Base-by-base conservation (phyloP, 805 yeast genomes). In the Komagataella populi region DNA sequence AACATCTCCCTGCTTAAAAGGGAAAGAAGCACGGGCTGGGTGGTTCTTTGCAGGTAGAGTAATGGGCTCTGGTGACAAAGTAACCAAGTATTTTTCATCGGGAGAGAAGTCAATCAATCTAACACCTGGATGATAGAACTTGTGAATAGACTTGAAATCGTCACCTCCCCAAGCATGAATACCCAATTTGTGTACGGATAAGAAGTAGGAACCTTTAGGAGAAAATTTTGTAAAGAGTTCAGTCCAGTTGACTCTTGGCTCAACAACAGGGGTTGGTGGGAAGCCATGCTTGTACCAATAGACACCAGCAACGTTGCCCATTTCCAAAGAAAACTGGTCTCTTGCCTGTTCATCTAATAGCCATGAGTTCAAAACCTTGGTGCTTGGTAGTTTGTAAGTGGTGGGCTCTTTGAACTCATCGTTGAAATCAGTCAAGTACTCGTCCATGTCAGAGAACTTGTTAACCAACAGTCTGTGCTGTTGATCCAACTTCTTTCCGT, bases 81-180 rank as follows among this genome's bases (percentile, higher is more conserved):
- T 87, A 53, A 93, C 91, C 69, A 95, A 72, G 63, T 74, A 95
- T 63, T 82, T 85, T 70, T 93, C 99, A 61, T 80, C 80, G 54
- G 98, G 97, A 48, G 97, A 88, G 62, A 93, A 85, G 66, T 90
- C 96, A 53, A 91, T 77, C 57, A 89, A 78, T 65, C 93, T 79
- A 48, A 89, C 96, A 62, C 87, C 87, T 53, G 87, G 90, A 65
- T 93, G 99, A 55, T 82, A 76, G 63, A 86, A 88, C 68, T 88
- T 83, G 60, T 76, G 80, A 59, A 88, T 72, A 60, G 85, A 77
- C 56, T 76, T 80, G 63, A 88, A 88, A 48, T 78, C 73, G 51
- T 78, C 77, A 55, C 98, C 97, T 64, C 98, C 99, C 95, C 97
- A 93, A 23, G 91, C 78, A 66, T 88, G 95, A 52, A 89, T 81